Evolutionary conservation across 805 yeast genomes (phyloP).

Genomic region (Saccharomycopsis malanga): DNA sequence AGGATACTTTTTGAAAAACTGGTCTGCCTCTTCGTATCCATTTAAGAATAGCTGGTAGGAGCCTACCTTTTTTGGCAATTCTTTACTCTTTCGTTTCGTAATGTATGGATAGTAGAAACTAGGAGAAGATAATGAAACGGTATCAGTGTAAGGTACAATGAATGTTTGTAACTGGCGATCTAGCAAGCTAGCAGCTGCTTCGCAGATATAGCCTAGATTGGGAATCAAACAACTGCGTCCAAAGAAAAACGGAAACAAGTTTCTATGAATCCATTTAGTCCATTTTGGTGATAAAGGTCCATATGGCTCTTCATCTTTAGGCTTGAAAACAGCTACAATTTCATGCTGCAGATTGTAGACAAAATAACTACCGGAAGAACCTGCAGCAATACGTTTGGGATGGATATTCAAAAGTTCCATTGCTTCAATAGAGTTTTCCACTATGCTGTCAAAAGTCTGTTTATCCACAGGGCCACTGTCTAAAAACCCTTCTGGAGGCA

Average conservation of each 20-base stretch:
- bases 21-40: conserved; percentile 55
- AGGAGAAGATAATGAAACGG: conserved; percentile 41
- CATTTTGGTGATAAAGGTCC: conserved; percentile 74
- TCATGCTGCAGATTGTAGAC: conserved; percentile 33
- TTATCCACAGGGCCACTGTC: conserved; percentile 27
- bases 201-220: conserved; percentile 64
- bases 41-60: conserved; percentile 58
- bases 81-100: conserved; percentile 31
- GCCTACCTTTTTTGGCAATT: conserved; percentile 47
- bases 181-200: conserved; percentile 61
- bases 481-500: conserved; percentile 28
- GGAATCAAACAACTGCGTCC: conserved; percentile 69
- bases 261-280: conserved; percentile 74
- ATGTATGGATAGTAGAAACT: conserved; percentile 47
- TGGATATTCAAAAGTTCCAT: conserved; percentile 37
- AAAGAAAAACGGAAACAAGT: conserved; percentile 69
- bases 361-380: conserved; percentile 69
- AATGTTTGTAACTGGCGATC: conserved; percentile 52
- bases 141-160: conserved; percentile 62
- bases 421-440: conserved; percentile 38
- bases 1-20: conserved; percentile 49
- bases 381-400: conserved; percentile 52
- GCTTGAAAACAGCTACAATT: conserved; percentile 61
- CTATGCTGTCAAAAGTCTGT: conserved; percentile 33
- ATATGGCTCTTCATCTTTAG: conserved; percentile 76